phyloP scores from a whole-genome alignment of 2,329 filamentous ascomycete species.

The Herpotrichia juniperi region DNA sequence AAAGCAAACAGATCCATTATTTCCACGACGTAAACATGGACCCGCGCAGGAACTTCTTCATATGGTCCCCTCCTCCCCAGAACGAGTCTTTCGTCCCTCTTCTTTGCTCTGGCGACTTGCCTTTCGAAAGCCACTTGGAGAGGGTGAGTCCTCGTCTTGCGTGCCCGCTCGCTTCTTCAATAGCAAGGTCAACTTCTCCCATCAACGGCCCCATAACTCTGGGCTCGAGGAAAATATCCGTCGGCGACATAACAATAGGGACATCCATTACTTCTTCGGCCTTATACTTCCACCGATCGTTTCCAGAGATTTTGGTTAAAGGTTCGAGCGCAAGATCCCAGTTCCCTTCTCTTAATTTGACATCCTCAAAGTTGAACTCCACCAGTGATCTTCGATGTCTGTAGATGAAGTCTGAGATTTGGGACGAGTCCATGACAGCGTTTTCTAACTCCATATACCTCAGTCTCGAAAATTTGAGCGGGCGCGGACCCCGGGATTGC shows the following conservation, averaged over 20 bases:
- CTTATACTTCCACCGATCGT: conserved; percentile 50
- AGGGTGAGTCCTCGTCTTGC: conserved; percentile 30
- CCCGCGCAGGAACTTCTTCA: conserved; percentile 41
- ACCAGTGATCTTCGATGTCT: conserved; percentile 71
- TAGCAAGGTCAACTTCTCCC: conserved; percentile 36
- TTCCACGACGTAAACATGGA: conserved; percentile 40
- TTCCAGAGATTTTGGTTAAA: conserved; percentile 57
- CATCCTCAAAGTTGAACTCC: conserved; percentile 82
- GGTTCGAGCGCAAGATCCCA: conserved; percentile 86
- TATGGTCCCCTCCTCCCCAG: conserved; percentile 42
- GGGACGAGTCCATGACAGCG: conserved; percentile 70
- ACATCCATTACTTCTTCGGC: conserved; percentile 50
- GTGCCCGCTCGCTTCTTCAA: conserved; percentile 26
- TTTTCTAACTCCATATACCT: conserved; percentile 75
- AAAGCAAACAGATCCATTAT: conserved; percentile 7
- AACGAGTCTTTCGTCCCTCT: conserved; percentile 42
- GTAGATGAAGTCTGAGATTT: conserved; percentile 72
- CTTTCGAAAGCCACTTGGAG: conserved; percentile 40
- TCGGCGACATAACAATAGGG: conserved; percentile 44
- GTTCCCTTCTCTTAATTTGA: conserved; percentile 71
- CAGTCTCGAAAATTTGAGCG: conserved; percentile 68
- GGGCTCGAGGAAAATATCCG: conserved; percentile 34
- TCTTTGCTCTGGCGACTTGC: conserved; percentile 14
- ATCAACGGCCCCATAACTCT: conserved; percentile 42
- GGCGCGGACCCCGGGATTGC: conserved; percentile 46